These are phyloP conservation scores for Kwoniella bestiolae DNA, from an alignment of 768 basidiomycete genomes.

Conservation along the genomic window DNA sequence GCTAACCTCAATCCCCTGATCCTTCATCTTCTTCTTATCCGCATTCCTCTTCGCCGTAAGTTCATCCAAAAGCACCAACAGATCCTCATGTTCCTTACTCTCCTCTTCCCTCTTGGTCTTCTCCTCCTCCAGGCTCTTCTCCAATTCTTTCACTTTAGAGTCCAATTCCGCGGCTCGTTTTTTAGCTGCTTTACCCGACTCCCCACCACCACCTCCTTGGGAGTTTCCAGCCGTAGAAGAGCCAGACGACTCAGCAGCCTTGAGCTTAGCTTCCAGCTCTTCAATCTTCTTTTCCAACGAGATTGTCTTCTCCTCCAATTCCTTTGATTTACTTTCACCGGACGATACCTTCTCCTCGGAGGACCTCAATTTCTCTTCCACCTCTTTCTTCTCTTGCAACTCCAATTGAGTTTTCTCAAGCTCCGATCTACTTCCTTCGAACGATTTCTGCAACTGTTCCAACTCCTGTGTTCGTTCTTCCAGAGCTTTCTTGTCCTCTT, in stretches of 20 bases:
- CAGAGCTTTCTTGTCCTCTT: constrained; percentile 21
- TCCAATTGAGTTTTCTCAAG: constrained; percentile 20
- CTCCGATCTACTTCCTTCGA: constrained; percentile 3
- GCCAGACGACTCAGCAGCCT: constrained; percentile 2
- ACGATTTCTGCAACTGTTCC: constrained; percentile 31
- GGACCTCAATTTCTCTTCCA: constrained; percentile 15
- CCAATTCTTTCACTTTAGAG: constrained; percentile 29
- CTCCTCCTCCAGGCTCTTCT: constrained; percentile 61
- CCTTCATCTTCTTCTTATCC: constrained; percentile 79
- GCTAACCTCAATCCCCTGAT: constrained; percentile 80
- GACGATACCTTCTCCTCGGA: constrained; percentile 6
- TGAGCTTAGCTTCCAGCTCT: constrained; percentile 32
- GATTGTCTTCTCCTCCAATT: constrained; percentile 8
- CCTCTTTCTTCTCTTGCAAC: constrained; percentile 20
- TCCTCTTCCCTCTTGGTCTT: constrained; percentile 75
- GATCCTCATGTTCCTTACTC: constrained; percentile 95
- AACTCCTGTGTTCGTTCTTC: constrained; percentile 24
- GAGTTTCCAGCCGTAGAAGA: background rate
- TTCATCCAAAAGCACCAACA: constrained; percentile 91
- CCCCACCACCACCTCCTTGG: background rate
- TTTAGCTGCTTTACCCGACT: constrained; percentile 22
- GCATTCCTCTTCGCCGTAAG: constrained; percentile 78
- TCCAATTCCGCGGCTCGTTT: constrained; percentile 28
- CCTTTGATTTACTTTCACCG: constrained; percentile 26
- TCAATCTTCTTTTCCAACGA: constrained; percentile 29